Base-by-base conservation (phyloP, 192 early-diverging fungal genomes). In the Rhizoclosmatium globosum region DNA sequence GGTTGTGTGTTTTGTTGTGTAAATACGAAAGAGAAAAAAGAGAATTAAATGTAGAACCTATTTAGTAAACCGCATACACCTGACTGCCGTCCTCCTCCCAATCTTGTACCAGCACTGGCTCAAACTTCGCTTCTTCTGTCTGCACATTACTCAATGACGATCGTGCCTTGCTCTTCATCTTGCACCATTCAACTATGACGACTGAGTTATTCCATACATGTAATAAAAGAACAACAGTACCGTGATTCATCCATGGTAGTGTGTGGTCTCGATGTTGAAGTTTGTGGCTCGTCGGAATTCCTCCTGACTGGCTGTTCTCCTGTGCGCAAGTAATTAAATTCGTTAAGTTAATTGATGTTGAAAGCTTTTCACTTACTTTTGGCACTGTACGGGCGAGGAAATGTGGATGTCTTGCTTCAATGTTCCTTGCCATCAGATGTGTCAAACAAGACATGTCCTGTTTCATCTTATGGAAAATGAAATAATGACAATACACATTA, bases 381-480 rank as follows among this genome's bases (percentile, higher is more conserved):
- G n/a, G 70, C 70, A 57, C 70, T 72, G 50, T 41, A 72, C 11
- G 70, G 70, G 6, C 70, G 21, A 7, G 70, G 70, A 15, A 48
- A 72, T 2, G 47, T 57, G 41, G 21, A 19, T n/a, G 47, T 7
- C 15, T 41, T 19, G 38, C 38, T 59, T 72, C 15, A 44, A 23
- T 15, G 19, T 17, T 72, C 70, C 38, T 15, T 41, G 70, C 6
- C n/a, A 11, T 72, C 70, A 15, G 70, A 44, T 19, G 70, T 44
- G 38, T 72, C 70, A 42, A 72, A 72, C 23, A 72, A 23, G 50
- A 72, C 70, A 57, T 72, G 70, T 17, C n/a, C 70, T 7, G 38
- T 72, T n/a, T 72, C 57, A 72, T 59, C 70, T 72, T 15, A 53
- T 17, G 9, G 39, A 13, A 19, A 38, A 15, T 31, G 62, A 44